Percentiles rank a stretch among this genome's conserved stretches.
These are phyloP conservation scores for Discostella pseudostelligera DNA, from an alignment of 108 stramenopile species.

Conservation along the genomic window DNA sequence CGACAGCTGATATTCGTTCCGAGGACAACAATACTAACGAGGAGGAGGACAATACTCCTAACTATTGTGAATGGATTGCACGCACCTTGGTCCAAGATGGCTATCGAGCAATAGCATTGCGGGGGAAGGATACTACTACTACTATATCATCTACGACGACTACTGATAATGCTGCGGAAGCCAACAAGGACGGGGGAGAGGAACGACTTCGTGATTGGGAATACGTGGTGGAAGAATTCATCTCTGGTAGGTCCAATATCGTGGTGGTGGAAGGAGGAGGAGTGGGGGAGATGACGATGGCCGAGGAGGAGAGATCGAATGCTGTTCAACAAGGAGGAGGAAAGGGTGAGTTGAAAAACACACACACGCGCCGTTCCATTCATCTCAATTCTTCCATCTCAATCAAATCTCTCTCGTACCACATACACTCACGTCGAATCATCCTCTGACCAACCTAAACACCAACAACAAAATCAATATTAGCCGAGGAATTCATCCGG, in stretches of 20 bases:
- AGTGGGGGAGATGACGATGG: not conserved
- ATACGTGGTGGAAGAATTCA: not conserved
- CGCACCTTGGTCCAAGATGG: too few relatives aligned
- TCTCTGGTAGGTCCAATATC: not conserved
- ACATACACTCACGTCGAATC: not conserved
- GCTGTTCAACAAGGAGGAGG: not conserved
- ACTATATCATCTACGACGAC: too few relatives aligned
- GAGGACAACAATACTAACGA: too few relatives aligned
- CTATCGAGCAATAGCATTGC: too few relatives aligned
- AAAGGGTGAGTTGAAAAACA: not conserved
- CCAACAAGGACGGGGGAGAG: not conserved
- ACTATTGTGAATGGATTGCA: too few relatives aligned
- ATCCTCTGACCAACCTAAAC: not conserved
- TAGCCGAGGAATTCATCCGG: slow-evolving; percentile 1
- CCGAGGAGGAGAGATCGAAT: not conserved
- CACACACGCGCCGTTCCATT: not conserved
- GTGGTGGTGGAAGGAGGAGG: not conserved
- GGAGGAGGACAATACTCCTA: too few relatives aligned
- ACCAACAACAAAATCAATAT: too few relatives aligned
- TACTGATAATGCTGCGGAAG: too few relatives aligned
- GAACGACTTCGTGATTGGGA: not conserved
- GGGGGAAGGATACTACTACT: too few relatives aligned
- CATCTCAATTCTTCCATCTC: not conserved
- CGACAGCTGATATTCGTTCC: too few relatives aligned
- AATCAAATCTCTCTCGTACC: not conserved